A percentile compares a stretch with the other conserved stretches of the same genome.
Conservation (phyloP, 441 rosid species). For the Euphorbia celastroides region DNA sequence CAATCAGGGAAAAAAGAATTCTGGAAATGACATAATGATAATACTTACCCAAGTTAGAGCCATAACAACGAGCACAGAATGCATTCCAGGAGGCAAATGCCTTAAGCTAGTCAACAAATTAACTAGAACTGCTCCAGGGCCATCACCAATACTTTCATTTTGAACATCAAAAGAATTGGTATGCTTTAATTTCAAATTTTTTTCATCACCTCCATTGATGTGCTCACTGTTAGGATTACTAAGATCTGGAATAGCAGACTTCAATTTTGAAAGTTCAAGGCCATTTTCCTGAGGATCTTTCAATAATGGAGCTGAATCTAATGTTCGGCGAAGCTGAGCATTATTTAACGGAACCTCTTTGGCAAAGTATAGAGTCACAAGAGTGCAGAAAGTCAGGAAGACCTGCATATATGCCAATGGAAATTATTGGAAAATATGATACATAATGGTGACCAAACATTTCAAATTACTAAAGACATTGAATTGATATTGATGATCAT, state of each 20-base stretch:
- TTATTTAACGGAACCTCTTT: constrained; percentile 66
- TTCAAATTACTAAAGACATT: neutral
- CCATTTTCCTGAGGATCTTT: constrained; percentile 45
- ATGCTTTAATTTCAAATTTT: constrained; percentile 28
- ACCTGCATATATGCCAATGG: constrained; percentile 46
- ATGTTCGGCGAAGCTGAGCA: constrained; percentile 33
- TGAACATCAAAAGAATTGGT: constrained; percentile 35
- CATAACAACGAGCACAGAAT: constrained; percentile 84
- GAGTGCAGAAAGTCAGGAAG: constrained; percentile 73
- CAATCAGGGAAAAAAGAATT: constrained; percentile 1
- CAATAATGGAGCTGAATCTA: constrained; percentile 81
- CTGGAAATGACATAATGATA: constrained; percentile 8
- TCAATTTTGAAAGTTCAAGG: constrained; percentile 38
- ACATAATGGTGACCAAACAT: neutral
- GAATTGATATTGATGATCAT: neutral
- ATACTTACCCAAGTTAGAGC: constrained; percentile 90
- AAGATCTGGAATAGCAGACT: constrained; percentile 26
- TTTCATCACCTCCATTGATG: constrained; percentile 32
- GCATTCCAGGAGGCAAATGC: constrained; percentile 91
- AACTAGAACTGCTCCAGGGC: constrained; percentile 89
- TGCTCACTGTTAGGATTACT: constrained; percentile 30
- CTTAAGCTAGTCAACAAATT: constrained; percentile 91
- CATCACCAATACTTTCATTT: constrained; percentile 50
- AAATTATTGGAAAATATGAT: neutral
- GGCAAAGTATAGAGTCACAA: constrained; percentile 81